Conservation (phyloP, 352 stramenopile genomes). For the Pythium dissimile region DNA sequence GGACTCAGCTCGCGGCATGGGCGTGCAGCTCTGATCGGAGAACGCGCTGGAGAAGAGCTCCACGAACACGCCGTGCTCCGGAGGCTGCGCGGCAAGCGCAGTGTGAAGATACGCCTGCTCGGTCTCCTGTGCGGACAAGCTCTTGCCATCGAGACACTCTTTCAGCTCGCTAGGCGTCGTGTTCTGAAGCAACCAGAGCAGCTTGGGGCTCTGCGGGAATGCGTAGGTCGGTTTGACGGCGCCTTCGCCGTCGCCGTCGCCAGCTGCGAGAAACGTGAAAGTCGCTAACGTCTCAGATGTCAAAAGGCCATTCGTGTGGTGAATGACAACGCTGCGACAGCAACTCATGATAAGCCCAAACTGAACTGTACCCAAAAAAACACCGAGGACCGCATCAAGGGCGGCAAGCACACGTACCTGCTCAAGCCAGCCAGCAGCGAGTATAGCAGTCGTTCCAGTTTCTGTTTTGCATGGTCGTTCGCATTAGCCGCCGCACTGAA, state of each 20-base stretch:
- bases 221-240: constrained; percentile 14
- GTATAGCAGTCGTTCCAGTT: constrained; percentile 58
- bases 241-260: not conserved
- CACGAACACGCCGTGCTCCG: constrained; percentile 25
- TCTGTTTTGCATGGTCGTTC: constrained; percentile 20
- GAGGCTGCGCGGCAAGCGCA: constrained; percentile 31
- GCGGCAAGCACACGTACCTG: no score
- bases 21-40: constrained; percentile 54
- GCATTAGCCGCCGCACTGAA: no score
- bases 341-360: no score
- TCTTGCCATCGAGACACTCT: constrained; percentile 48
- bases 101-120: constrained; percentile 63
- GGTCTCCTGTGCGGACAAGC: constrained; percentile 45
- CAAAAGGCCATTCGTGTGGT: constrained; percentile 56
- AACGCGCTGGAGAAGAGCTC: constrained; percentile 50
- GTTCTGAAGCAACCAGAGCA: constrained; percentile 74
- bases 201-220: constrained; percentile 70
- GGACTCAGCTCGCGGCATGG: constrained; percentile 36
- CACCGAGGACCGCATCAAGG: no score
- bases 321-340: constrained; percentile 53
- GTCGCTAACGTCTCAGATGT: constrained; percentile 41
- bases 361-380: no score
- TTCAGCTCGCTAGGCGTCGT: constrained; percentile 59
- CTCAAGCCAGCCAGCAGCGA: constrained; percentile 62
- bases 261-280: constrained; percentile 52